These are phyloP conservation scores for Clausena lansium DNA, from an alignment of 345 rosid species.

Conservation along the genomic window DNA sequence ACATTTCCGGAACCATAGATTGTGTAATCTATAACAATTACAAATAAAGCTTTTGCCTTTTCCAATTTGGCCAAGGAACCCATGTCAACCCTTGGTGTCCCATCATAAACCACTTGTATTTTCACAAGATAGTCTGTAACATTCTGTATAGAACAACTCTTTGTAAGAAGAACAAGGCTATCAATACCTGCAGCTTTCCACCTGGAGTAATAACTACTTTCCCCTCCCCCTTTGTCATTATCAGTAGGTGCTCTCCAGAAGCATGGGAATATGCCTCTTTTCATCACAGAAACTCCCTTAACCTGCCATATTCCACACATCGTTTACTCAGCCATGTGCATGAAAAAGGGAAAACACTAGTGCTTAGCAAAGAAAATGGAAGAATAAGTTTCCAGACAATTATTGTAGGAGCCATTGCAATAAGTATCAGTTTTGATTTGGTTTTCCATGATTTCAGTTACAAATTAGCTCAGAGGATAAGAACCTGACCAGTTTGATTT, in stretches of 20 bases:
- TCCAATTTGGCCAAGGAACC: slow-evolving; percentile 23
- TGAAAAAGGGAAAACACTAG: not conserved
- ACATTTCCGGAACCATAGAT: slow-evolving; percentile 77
- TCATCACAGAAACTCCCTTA: slow-evolving; percentile 67
- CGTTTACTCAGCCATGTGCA: not conserved
- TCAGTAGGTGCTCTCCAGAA: slow-evolving; percentile 98
- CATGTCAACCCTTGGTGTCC: slow-evolving; percentile 26
- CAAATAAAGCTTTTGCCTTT: slow-evolving; percentile 46
- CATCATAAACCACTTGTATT: slow-evolving; percentile 53
- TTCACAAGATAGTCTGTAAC: slow-evolving; percentile 43
- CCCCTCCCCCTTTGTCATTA: slow-evolving; percentile 93
- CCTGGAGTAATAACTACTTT: slow-evolving; percentile 64
- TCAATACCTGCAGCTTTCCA: slow-evolving; percentile 78
- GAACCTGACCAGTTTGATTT: no score
- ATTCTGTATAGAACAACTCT: slow-evolving; percentile 60
- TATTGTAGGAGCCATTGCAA: not conserved
- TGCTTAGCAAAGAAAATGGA: not conserved
- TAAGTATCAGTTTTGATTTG: not conserved
- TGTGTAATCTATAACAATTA: slow-evolving; percentile 51
- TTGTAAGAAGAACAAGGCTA: slow-evolving; percentile 43
- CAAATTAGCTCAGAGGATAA: no score
- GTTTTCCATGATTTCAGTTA: no score
- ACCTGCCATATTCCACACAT: slow-evolving; percentile 42
- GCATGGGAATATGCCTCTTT: slow-evolving; percentile 74
- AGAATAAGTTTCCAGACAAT: not conserved